These are phyloP conservation scores for Astrothelium subdiscretum DNA, from an alignment of 495 filamentous ascomycete genomes.

Conservation along the genomic window DNA sequence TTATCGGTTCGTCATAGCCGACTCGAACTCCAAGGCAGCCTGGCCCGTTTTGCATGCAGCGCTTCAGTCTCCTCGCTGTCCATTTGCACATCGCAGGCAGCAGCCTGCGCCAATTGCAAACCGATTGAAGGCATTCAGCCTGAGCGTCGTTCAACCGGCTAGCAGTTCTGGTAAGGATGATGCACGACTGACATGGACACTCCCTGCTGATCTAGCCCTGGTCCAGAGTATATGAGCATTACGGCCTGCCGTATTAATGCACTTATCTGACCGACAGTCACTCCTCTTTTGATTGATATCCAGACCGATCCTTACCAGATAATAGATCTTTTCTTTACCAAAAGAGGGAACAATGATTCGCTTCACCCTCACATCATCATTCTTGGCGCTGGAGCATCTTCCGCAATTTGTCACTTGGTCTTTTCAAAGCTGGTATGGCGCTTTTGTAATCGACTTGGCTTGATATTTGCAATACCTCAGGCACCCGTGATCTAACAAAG, in stretches of 20 bases:
- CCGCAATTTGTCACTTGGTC: neutral
- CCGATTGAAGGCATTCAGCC: neutral
- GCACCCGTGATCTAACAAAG: neutral
- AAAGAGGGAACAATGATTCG: neutral
- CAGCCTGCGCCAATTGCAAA: neutral
- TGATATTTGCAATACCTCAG: neutral
- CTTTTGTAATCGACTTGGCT: neutral
- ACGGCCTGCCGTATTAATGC: neutral
- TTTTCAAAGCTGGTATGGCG: neutral
- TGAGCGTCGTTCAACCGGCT: neutral
- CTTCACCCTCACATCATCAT: neutral
- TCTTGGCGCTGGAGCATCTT: neutral
- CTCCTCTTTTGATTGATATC: neutral
- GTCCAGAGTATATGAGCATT: neutral
- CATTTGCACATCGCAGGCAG: neutral
- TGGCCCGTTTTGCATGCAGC: neutral
- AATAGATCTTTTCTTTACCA: neutral
- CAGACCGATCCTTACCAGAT: neutral
- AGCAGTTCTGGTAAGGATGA: neutral
- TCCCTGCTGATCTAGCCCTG: neutral
- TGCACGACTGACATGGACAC: slow-evolving; percentile 1
- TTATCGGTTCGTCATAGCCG: slow-evolving; percentile 3
- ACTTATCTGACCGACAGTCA: neutral
- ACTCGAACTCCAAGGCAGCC: neutral
- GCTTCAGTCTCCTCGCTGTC: neutral